Evolutionary conservation across 2,329 filamentous ascomycete species (phyloP).

Genomic region (Fusarium equiseti): DNA sequence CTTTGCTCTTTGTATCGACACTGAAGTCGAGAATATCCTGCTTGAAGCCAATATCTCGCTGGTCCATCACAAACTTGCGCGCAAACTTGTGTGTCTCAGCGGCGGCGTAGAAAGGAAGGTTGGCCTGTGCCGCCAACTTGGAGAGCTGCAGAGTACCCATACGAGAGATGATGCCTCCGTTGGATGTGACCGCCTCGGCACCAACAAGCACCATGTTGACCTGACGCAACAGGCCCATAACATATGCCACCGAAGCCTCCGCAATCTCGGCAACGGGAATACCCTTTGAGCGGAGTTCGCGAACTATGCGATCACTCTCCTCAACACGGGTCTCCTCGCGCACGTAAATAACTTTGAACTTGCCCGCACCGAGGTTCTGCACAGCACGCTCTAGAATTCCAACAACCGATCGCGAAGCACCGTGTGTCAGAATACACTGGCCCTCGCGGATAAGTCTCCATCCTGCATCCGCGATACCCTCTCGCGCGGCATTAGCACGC

Average conservation of each 20-base stretch:
- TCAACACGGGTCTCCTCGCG: conserved; percentile 65
- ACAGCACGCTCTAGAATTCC: conserved; percentile 78
- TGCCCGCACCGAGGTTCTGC: conserved; percentile 66
- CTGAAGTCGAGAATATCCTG: conserved; percentile 83
- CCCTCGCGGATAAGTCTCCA: conserved; percentile 83
- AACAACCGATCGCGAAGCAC: conserved; percentile 86
- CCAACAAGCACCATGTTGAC: conserved; percentile 77
- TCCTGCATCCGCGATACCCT: conserved; percentile 84
- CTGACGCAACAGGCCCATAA: conserved; percentile 66
- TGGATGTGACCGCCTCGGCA: conserved; percentile 90
- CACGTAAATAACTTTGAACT: conserved; percentile 89
- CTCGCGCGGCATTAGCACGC: conserved; percentile 85
- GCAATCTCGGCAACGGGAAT: conserved; percentile 78
- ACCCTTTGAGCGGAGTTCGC: conserved; percentile 76
- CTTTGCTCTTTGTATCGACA: conserved; percentile 61
- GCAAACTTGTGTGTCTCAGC: conserved; percentile 98
- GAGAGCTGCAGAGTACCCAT: conserved; percentile 91
- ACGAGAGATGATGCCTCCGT: conserved; percentile 90
- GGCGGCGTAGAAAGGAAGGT: conserved; percentile 88
- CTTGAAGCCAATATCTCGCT: conserved; percentile 82
- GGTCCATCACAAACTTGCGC: conserved; percentile 83
- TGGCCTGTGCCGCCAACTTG: conserved; percentile 75
- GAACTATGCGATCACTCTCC: conserved; percentile 79
- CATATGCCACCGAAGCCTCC: conserved; percentile 79
- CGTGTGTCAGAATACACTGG: conserved; percentile 88